phyloP scores from a whole-genome alignment of 495 filamentous ascomycete genomes.

The Aspergillus baeticus region DNA sequence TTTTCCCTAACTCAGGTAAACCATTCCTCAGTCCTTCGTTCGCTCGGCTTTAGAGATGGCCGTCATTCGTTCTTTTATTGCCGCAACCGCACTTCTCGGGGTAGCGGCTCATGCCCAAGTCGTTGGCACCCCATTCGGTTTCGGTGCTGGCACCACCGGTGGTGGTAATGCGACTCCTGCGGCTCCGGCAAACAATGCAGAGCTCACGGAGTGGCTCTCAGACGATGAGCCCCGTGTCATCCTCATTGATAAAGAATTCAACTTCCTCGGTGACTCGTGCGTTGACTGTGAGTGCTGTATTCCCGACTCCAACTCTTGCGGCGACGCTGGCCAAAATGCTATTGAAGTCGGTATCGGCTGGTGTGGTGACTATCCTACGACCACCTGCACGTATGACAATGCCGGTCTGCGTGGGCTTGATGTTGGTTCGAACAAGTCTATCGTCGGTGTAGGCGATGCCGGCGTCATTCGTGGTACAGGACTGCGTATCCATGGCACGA shows the following conservation, averaged over 20 bases:
- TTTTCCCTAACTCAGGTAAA: slow-evolving; percentile 9
- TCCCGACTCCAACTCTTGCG: slow-evolving; percentile 26
- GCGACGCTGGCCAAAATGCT: slow-evolving; percentile 29
- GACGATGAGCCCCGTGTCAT: slow-evolving; percentile 47
- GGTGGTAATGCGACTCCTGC: slow-evolving; percentile 46
- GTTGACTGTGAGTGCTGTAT: slow-evolving; percentile 36
- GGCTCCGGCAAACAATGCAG: slow-evolving; percentile 37
- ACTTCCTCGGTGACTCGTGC: slow-evolving; percentile 42
- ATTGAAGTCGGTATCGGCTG: slow-evolving; percentile 27
- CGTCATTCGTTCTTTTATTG: slow-evolving; percentile 20
- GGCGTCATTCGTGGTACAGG: slow-evolving; percentile 44
- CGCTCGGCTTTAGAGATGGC: slow-evolving; percentile 16
- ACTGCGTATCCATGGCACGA: slow-evolving; percentile 33
- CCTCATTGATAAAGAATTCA: slow-evolving; percentile 46
- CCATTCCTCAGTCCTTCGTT: neutral
- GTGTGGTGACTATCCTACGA: slow-evolving; percentile 28
- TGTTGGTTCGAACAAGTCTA: slow-evolving; percentile 39
- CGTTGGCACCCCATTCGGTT: slow-evolving; percentile 42
- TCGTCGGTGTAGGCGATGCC: slow-evolving; percentile 32
- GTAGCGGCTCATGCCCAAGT: slow-evolving; percentile 28
- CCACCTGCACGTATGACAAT: slow-evolving; percentile 36
- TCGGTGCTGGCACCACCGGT: slow-evolving; percentile 48
- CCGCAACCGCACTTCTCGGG: slow-evolving; percentile 22
- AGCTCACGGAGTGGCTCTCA: slow-evolving; percentile 33
- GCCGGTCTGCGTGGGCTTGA: slow-evolving; percentile 33